Base-by-base conservation (phyloP, 345 rosid genomes). In the Kandelia obovata region DNA sequence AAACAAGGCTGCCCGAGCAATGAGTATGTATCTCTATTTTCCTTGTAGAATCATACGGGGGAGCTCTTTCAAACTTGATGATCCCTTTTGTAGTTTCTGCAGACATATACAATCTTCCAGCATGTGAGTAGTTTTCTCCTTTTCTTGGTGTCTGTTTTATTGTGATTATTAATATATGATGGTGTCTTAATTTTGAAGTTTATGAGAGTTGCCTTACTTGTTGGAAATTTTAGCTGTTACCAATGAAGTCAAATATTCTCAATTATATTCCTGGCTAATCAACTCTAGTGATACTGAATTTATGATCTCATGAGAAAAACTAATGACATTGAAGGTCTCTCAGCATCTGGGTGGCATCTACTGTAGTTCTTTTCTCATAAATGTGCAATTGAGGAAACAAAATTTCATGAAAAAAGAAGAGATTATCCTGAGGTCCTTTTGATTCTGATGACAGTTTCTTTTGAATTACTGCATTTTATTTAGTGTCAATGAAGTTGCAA, bases 41-140 rank as follows among this genome's bases (percentile, higher is more conserved):
- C 98, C 99, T 1, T 92, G 98, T 76, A 97, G 99, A 69, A 92
- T 95, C 66, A 92, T 95, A 67, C 83, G 94, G 21, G 71, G 99
- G 97, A 62, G 99, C 94, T 31, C 96, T 95, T 70, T 95, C 99
- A 17, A 95, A 92, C 78, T 80, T 95, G 80, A 98, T 98, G 72
- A 92, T 92, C 53, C 89, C 96, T 61, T 95, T 96, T 71, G 97
- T 96, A 5, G 99, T 95, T 69, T 89, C 99, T 16, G 98, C 98
- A 1, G 99, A 95, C 65, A 87, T 95, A 53, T 92, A 97, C 39
- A 89, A 84, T 79, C 98, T 90, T 72, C 99, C 98, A 39, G 90
- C 96, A 2, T 94, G 96, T 94, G 67, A 88, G 96, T 84, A 68
- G 31, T 7, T 46, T 30, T 17, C 28, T 2, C 30, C 6, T 47